Base-by-base conservation (phyloP, 2,329 filamentous ascomycete species). In the Aspergillus chevalieri region DNA sequence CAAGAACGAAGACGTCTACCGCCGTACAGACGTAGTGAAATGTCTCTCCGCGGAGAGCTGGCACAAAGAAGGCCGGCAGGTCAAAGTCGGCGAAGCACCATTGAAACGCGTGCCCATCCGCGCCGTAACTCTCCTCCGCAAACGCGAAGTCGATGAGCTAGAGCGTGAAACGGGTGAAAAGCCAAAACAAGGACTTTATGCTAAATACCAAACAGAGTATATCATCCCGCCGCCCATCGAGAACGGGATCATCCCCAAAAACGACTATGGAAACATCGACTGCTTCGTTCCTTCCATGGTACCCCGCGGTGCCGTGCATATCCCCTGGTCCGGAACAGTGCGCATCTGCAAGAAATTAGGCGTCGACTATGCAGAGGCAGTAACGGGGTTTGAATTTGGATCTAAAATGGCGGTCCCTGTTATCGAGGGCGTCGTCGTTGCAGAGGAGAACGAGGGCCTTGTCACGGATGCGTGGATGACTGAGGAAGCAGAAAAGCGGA, bases 381-480 rank as follows among this genome's bases (percentile, higher is more conserved):
- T 95, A 2, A 91, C 91, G 0, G 93, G 89, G 1, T 98, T 98
- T 65, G 93, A 98, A 64, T 98, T 97, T 65, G 92, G 92, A 0
- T 86, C 93, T 59, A 86, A 93, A 52, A 91, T 93, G 78, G 93
- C 93, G 4, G 89, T 97, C 1, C 93, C 93, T 0, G 83, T 96
- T 0, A 86, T 97, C 24, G 86, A 88, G 47, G 93, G 92, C 0
- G 89, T 96, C 0, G 90, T 98, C 0, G 81, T 96, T 1, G 89
- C 92, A 0, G 80, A 83, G 54, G 91, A 95, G 68, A 79, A 95
- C 57, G 81, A 87, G 52, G 82, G 84, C 14, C 65, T 80, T 30
- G 79, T 96, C 1, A 82, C 88, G 65, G 86, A 89, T 62, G 86
- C 91, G 54, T 87, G 94, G 74, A 80, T 83, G 36, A 85, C 84